phyloP scores from a whole-genome alignment of 108 stramenopile genomes.

The Fragilaria radians region DNA sequence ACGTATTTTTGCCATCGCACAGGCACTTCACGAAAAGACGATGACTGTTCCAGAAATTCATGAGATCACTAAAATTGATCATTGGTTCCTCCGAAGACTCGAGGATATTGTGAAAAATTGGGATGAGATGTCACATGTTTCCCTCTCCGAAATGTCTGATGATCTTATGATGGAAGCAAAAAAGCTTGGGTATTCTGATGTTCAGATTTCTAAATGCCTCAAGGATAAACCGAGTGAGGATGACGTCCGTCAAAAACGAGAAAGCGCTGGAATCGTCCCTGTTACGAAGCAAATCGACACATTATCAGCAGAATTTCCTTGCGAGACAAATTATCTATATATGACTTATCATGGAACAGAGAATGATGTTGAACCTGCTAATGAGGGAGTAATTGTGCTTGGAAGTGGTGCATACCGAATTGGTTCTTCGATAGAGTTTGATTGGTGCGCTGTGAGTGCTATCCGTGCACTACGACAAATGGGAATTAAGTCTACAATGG shows the following conservation, averaged over 20 bases:
- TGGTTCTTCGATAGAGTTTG: slow-evolving; percentile 97
- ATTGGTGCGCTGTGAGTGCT: slow-evolving; percentile 98
- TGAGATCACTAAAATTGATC: slow-evolving; percentile 94
- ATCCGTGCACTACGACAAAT: slow-evolving; percentile 88
- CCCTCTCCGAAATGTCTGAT: slow-evolving; percentile 34
- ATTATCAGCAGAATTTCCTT: slow-evolving; percentile 97
- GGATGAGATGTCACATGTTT: slow-evolving; percentile 35
- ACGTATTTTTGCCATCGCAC: slow-evolving; percentile 90
- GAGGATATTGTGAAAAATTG: slow-evolving; percentile 79
- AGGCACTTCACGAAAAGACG: slow-evolving; percentile 81
- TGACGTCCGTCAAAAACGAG: slow-evolving; percentile 59
- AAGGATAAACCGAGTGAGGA: slow-evolving; percentile 58
- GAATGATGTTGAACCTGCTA: slow-evolving; percentile 81
- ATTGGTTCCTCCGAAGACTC: slow-evolving; percentile 93
- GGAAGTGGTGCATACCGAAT: slow-evolving; percentile 98
- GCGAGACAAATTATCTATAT: slow-evolving; percentile 97
- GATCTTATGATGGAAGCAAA: slow-evolving; percentile 76
- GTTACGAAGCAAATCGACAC: slow-evolving; percentile 98
- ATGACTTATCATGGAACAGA: slow-evolving; percentile 93
- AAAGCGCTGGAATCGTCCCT: slow-evolving; percentile 66
- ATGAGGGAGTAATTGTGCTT: slow-evolving; percentile 90
- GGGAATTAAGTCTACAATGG: slow-evolving; percentile 86
- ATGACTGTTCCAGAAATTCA: slow-evolving; percentile 85
- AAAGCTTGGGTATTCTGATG: slow-evolving; percentile 91
- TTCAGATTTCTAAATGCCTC: slow-evolving; percentile 71